Percentiles rank a stretch among this genome's conserved stretches.
phyloP scores from a whole-genome alignment of 345 rosid species.

The Melaleuca alternifolia region DNA sequence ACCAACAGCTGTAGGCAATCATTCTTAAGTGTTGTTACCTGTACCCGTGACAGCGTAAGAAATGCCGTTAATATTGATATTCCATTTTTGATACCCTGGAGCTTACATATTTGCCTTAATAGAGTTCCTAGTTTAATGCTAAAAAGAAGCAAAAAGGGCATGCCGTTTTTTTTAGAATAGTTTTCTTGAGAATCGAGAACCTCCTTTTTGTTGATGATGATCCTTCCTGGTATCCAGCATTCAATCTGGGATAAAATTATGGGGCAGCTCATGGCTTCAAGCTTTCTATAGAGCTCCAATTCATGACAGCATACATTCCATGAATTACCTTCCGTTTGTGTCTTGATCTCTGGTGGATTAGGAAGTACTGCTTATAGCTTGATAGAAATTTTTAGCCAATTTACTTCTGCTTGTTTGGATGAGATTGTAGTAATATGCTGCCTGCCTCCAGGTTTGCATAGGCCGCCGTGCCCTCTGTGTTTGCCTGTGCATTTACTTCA shows the following conservation, averaged over 20 bases:
- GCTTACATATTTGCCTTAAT: no score
- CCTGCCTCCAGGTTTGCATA: not conserved
- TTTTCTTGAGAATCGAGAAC: not conserved
- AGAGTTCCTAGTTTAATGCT: no score
- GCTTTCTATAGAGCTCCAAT: not conserved
- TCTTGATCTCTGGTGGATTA: not conserved
- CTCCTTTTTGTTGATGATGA: not conserved
- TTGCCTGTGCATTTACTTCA: not conserved
- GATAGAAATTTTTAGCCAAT: not conserved
- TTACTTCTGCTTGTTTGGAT: not conserved
- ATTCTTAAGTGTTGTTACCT: not conserved
- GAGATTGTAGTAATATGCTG: not conserved
- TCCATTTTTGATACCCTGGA: no score
- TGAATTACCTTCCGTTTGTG: not conserved
- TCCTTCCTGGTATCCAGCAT: not conserved
- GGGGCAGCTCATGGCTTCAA: not conserved
- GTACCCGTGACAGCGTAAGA: no score
- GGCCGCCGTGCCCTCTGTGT: not conserved
- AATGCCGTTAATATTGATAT: no score
- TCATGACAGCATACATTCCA: not conserved
- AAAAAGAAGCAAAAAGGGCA: no score
- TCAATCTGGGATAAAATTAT: no score
- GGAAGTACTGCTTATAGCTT: not conserved
- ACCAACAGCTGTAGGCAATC: not conserved
- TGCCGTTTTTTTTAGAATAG: no score